Conservation (phyloP, 371 early-diverging fungal genomes). For the Mortierella sp. region DNA sequence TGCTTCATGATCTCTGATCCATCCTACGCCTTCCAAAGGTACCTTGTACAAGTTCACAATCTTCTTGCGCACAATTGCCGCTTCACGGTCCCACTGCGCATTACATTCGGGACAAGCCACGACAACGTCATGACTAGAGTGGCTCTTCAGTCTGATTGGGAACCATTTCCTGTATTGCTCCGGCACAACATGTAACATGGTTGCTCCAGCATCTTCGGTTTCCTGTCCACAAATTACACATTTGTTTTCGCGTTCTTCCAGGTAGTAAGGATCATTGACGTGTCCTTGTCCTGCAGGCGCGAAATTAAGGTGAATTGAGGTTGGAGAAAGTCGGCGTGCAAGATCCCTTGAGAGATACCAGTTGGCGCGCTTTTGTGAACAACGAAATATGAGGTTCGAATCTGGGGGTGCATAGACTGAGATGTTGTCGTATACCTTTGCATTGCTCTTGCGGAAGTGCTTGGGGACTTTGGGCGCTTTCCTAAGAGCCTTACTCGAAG, state of each 20-base stretch:
- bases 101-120: conserved; percentile 53
- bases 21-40: conserved; percentile 54
- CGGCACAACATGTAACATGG: conserved; percentile 56
- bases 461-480: conserved; percentile 31
- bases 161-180: conserved; percentile 57
- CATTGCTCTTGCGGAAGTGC: conserved; percentile 43
- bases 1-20: conserved; percentile 50
- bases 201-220: conserved; percentile 37
- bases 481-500: not conserved
- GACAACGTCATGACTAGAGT: conserved; percentile 51
- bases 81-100: conserved; percentile 45
- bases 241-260: conserved; percentile 55
- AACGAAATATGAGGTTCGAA: conserved; percentile 51
- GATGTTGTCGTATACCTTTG: conserved; percentile 52
- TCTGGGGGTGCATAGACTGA: conserved; percentile 55
- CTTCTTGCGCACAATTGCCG: conserved; percentile 34
- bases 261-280: conserved; percentile 36
- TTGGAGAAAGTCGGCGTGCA: conserved; percentile 39
- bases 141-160: conserved; percentile 53
- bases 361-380: conserved; percentile 44
- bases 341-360: conserved; percentile 55
- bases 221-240: conserved; percentile 50
- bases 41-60: conserved; percentile 34
- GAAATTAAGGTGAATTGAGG: conserved; percentile 56
- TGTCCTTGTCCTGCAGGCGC: conserved; percentile 53